Evolutionary conservation across 2,329 filamentous ascomycete species (phyloP), one percentile per base, ranked within the genome.

Genomic region (Trichophyton schoenleinii): DNA sequence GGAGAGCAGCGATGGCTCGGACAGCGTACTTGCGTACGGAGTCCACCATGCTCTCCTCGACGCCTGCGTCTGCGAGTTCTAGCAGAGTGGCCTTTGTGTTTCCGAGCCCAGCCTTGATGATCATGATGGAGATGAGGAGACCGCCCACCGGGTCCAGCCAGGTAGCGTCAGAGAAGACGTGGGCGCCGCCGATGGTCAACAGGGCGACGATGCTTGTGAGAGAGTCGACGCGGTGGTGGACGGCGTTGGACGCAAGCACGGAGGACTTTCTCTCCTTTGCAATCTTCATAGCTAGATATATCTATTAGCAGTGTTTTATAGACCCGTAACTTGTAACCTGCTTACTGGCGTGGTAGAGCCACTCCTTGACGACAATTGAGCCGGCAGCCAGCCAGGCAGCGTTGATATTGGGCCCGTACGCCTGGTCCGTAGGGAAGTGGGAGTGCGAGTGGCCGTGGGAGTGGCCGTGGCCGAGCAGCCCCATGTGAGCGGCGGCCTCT

Each of bases 101-200:
- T 66, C 85, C 84, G 78, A 84, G 88, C 22, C 94, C 94, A 48
- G 91, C 94, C 70, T 88, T 88, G 66, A 97, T 87, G 36, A 99
- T 92, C 83, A 99, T 88, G 64, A 92, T 78, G 13, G 91, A 96
- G 68, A 99, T 97, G 62, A 96, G 77, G 3, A 99, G 80, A 8
- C 94, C 91, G 61, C 94, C 94, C 34, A 97, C 88, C 8, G 94
- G 91, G 73, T 99, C 94, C 58, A 97, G 80, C 91, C 94, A 97
- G 34, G 87, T 83, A 60, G 92, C 91, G 69, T 91, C 87, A 61
- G 86, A 81, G 66, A 96, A 81, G 59, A 95, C 80, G 73, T 97
- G 95, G 57, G 91, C 91, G 52, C 91, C 91, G 18, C 90, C 84
- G 68, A 99, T 96, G 25, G 89, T 92, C 62, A 88, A 80, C 34